Conservation (phyloP, 78 protist species). For the Creolimax fragrantissima region DNA sequence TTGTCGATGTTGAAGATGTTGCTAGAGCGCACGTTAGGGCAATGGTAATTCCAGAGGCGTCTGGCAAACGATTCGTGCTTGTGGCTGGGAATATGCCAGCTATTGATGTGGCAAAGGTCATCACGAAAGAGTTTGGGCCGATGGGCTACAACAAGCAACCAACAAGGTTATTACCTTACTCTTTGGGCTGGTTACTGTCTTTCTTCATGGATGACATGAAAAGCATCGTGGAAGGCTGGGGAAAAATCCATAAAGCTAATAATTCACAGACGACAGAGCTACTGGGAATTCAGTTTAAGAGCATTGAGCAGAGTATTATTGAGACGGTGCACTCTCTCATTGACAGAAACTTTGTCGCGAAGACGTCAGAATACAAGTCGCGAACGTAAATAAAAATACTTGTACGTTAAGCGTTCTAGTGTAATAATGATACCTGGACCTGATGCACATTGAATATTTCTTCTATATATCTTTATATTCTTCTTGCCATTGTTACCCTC, state of each 20-base stretch:
- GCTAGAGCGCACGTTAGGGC: conserved; percentile 37
- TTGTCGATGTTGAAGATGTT: conserved; percentile 38
- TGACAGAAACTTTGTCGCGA: background rate
- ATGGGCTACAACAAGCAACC: background rate
- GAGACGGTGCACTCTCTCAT: background rate
- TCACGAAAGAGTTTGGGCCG: background rate
- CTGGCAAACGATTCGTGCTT: background rate
- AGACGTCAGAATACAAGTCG: background rate
- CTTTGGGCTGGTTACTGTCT: background rate
- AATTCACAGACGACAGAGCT: background rate
- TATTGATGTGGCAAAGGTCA: background rate
- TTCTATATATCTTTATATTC: too few relatives aligned
- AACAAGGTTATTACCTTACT: background rate
- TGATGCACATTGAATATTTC: too few relatives aligned
- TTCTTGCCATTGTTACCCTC: too few relatives aligned
- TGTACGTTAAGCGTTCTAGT: too few relatives aligned
- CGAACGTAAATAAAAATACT: too few relatives aligned
- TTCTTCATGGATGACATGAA: background rate
- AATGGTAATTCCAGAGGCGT: background rate
- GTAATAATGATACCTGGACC: too few relatives aligned
- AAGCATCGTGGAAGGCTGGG: background rate
- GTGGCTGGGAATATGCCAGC: background rate
- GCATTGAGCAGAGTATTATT: background rate
- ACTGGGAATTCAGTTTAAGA: background rate
- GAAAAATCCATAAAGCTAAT: background rate